Conservation (phyloP, 2,329 filamentous ascomycete genomes). For the Pseudogymnoascus sp. region DNA sequence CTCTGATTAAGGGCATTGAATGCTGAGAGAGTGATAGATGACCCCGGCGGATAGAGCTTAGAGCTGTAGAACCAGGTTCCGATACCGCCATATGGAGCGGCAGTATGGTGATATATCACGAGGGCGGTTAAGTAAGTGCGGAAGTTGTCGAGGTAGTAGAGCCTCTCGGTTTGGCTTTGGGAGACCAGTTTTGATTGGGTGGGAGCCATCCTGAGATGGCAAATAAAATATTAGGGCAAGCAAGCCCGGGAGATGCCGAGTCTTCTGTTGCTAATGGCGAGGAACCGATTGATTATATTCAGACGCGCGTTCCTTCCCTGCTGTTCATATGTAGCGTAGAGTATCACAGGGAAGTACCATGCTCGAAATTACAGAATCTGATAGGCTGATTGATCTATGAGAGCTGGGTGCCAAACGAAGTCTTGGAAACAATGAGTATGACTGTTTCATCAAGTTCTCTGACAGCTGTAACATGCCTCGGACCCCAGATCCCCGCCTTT, state of each 20-base stretch:
- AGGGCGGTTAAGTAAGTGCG: constrained; percentile 10
- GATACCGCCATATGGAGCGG: constrained; percentile 11
- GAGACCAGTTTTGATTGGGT: background rate
- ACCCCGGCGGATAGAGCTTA: background rate
- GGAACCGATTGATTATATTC: background rate
- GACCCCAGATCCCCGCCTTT: background rate
- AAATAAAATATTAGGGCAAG: background rate
- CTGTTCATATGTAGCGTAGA: background rate
- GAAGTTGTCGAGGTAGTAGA: constrained; percentile 7
- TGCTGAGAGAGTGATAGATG: constrained; percentile 5
- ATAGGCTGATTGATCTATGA: background rate
- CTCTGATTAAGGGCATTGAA: constrained; percentile 13
- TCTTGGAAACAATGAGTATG: background rate
- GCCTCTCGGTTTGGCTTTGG: background rate
- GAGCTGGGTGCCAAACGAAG: background rate
- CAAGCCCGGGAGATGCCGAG: background rate
- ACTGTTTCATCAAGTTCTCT: background rate
- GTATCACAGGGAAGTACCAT: background rate
- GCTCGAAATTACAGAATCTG: background rate
- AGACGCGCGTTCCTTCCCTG: background rate
- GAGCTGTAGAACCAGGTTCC: constrained; percentile 11
- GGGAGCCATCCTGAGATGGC: background rate
- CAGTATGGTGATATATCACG: constrained; percentile 11
- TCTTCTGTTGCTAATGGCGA: background rate
- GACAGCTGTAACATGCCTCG: background rate